Evolutionary conservation across 352 stramenopile genomes (phyloP).

Genomic region (Pythium dissimile): DNA sequence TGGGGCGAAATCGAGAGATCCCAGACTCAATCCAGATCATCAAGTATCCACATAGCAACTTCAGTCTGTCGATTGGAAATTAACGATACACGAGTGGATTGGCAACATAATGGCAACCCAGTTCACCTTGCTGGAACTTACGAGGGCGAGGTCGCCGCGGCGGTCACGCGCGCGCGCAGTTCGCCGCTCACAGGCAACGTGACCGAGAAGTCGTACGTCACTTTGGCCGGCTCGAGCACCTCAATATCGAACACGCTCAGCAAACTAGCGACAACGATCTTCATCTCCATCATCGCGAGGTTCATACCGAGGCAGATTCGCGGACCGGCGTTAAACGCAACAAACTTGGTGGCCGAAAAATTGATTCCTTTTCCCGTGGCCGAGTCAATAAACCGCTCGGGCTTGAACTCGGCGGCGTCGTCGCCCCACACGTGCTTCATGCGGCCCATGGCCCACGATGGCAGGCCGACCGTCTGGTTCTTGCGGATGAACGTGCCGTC

Average conservation of each 20-base stretch:
- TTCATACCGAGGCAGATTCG: conserved; percentile 41
- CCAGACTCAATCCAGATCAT: no score
- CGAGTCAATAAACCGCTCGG: conserved; percentile 31
- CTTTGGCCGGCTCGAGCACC: conserved; percentile 1
- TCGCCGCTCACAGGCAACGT: conserved; percentile 17
- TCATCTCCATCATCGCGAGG: conserved; percentile 51
- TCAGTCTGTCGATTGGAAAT: no score
- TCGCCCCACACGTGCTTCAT: conserved; percentile 25
- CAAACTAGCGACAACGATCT: conserved; percentile 37
- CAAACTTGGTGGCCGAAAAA: conserved; percentile 5
- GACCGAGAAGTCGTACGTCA: conserved; percentile 26
- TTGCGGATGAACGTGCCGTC: conserved; percentile 37
- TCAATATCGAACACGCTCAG: conserved; percentile 35
- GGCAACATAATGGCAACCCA: neutral
- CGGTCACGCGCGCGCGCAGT: conserved; percentile 1
- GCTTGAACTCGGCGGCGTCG: conserved; percentile 33
- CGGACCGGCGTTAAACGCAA: conserved; percentile 38
- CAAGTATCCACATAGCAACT: no score
- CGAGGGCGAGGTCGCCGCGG: neutral
- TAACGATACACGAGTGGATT: no score
- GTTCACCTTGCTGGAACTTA: neutral
- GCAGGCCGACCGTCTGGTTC: conserved; percentile 22
- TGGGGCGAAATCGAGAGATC: no score
- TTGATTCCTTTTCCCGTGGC: conserved; percentile 8
- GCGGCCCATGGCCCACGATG: conserved; percentile 31